Evolutionary conservation across 2,329 filamentous ascomycete genomes (phyloP).

Genomic region (Metarhizium rileyi): DNA sequence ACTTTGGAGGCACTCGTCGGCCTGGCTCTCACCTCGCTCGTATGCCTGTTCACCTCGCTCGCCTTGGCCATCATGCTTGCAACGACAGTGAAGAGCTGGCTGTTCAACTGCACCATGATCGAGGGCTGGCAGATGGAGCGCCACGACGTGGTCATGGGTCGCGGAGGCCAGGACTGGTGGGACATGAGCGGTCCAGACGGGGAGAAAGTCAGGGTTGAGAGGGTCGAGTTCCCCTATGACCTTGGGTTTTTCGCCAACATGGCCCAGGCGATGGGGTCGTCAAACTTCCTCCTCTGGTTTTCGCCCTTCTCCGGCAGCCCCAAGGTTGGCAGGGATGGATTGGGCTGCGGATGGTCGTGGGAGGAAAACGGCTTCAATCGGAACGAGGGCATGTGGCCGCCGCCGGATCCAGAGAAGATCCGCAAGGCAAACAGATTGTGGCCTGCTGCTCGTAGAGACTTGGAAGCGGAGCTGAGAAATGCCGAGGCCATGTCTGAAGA

Average conservation of each 20-base stretch:
- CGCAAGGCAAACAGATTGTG: constrained; percentile 30
- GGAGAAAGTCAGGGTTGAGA: constrained; percentile 40
- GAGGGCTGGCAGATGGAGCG: constrained; percentile 67
- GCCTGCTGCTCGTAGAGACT: constrained; percentile 29
- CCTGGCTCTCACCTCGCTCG: constrained; percentile 49
- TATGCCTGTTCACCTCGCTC: constrained; percentile 49
- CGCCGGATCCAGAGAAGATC: constrained; percentile 51
- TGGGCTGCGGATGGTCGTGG: constrained; percentile 48
- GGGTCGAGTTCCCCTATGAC: constrained; percentile 75
- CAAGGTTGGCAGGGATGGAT: constrained; percentile 25
- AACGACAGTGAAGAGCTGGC: constrained; percentile 51
- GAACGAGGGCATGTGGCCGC: constrained; percentile 50
- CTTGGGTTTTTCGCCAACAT: constrained; percentile 67
- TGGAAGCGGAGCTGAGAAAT: constrained; percentile 22
- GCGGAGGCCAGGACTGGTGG: constrained; percentile 37
- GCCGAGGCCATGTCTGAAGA: constrained; percentile 27
- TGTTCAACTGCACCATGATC: constrained; percentile 68
- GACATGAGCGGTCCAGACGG: constrained; percentile 24
- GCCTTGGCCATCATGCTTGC: constrained; percentile 55
- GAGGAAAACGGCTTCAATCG: constrained; percentile 72
- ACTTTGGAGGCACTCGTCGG: constrained; percentile 46
- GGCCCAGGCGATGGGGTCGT: constrained; percentile 63
- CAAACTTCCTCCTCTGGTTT: constrained; percentile 58
- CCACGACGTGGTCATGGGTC: constrained; percentile 46
- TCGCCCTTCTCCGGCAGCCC: constrained; percentile 53